Conservation (phyloP, 2,329 filamentous ascomycete species). For the Fusarium brevicatenulatum region DNA sequence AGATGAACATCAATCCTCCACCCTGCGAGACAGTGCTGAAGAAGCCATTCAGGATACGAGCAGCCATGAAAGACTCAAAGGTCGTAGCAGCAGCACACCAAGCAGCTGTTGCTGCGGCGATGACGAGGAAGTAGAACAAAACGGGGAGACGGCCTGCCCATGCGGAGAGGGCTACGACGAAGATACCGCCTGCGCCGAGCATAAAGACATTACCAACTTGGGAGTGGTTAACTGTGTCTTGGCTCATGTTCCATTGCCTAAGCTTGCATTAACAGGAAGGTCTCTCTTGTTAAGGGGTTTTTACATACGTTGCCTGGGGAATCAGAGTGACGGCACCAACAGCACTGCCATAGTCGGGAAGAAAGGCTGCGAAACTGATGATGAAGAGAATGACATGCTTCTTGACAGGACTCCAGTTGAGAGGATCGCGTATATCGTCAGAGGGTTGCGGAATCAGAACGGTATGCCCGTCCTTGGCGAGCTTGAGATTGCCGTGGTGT, state of each 20-base stretch:
- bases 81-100: background rate
- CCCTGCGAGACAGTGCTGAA: background rate
- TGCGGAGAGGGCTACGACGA: background rate
- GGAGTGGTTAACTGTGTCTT: background rate
- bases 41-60: background rate
- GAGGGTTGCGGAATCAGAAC: background rate
- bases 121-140: background rate
- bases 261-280: accelerated
- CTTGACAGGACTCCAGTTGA: background rate
- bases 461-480: background rate
- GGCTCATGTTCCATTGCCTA: background rate
- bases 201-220: background rate
- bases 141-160: background rate
- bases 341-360: background rate
- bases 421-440: background rate
- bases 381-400: background rate
- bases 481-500: background rate
- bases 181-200: background rate
- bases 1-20: background rate
- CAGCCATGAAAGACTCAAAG: background rate
- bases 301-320: background rate
- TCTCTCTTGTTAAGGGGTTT: accelerated
- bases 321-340: background rate
- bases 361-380: background rate
- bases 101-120: accelerated